Evolutionary conservation across 192 early-diverging fungal species (phyloP).

Genomic region (Rhizoclosmatium globosum): DNA sequence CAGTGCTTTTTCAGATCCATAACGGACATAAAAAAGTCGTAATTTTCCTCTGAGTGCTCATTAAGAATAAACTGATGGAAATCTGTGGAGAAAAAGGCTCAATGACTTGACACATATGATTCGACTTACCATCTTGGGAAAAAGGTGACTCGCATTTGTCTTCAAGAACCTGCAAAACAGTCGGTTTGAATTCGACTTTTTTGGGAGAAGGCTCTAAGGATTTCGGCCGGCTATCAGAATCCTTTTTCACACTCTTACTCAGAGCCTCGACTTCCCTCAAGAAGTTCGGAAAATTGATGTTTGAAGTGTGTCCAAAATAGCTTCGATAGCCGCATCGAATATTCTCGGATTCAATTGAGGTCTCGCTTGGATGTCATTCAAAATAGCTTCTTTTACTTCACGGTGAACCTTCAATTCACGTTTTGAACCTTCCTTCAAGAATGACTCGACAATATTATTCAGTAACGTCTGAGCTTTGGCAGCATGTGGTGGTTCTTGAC

Average conservation of each 20-base stretch:
- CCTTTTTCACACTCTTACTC: background rate
- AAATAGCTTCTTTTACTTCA: background rate
- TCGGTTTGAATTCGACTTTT: conserved; percentile 11
- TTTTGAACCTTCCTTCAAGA: background rate
- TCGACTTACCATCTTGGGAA: conserved; percentile 16
- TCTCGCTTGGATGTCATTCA: background rate
- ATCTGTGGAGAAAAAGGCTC: background rate
- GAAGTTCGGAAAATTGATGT: background rate
- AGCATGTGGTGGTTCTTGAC: background rate
- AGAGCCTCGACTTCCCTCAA: background rate
- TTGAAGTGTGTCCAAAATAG: background rate
- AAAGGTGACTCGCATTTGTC: conserved; percentile 15
- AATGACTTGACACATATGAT: background rate
- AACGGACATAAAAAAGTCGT: conserved; percentile 25
- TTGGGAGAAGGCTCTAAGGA: background rate
- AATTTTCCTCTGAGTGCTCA: conserved; percentile 13
- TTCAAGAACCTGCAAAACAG: conserved; percentile 25
- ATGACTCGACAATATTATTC: background rate
- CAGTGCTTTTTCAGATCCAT: conserved; percentile 18
- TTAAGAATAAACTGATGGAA: conserved; percentile 11
- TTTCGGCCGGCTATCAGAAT: no score
- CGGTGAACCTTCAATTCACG: background rate
- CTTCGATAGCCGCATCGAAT: background rate
- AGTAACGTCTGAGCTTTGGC: background rate
- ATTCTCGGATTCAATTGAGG: background rate